A percentile compares a stretch with the other conserved stretches of the same genome.
phyloP scores from a whole-genome alignment of 306 rosid genomes.

The Quercus engelmannii region DNA sequence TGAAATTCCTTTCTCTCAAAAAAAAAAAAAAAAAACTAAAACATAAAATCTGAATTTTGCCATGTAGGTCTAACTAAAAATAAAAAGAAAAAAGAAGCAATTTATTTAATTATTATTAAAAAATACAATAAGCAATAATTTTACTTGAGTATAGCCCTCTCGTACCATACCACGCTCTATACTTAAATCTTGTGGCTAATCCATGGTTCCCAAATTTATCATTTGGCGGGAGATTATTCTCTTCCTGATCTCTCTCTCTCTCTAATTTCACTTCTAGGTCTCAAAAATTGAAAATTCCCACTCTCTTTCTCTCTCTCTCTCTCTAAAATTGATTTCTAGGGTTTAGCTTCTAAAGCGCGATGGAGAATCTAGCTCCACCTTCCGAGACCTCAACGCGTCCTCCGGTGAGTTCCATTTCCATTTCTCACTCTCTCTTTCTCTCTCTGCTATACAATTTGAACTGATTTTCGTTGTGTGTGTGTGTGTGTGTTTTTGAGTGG shows the following conservation, averaged over 20 bases:
- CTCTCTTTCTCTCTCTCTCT: not conserved
- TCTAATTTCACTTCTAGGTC: not conserved
- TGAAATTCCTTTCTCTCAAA: too few relatives aligned
- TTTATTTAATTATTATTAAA: too few relatives aligned
- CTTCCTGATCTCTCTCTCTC: not conserved
- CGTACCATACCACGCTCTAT: not conserved
- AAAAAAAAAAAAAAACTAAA: too few relatives aligned
- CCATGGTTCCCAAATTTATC: conserved; percentile 1
- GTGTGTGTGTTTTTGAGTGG: conserved; percentile 8
- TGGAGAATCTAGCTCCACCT: conserved; percentile 67
- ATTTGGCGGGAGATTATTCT: conserved; percentile 58
- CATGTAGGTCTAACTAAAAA: too few relatives aligned
- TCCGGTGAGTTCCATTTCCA: conserved; percentile 45
- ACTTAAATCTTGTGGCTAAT: not conserved
- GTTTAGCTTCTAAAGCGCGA: conserved; percentile 18
- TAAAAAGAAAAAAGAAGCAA: too few relatives aligned
- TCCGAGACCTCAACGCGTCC: conserved; percentile 55
- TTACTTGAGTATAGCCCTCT: not conserved
- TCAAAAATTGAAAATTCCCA: not conserved
- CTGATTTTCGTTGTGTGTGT: conserved; percentile 12
- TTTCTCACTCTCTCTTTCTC: not conserved
- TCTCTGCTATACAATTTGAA: conserved; percentile 6
- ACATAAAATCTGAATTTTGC: too few relatives aligned
- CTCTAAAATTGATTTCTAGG: conserved; percentile 7
- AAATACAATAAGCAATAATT: not conserved